A percentile compares a stretch with the other conserved stretches of the same genome.
Evolutionary conservation across 2,329 filamentous ascomycete genomes (phyloP).

Genomic region (Huntiella bhutanensis): DNA sequence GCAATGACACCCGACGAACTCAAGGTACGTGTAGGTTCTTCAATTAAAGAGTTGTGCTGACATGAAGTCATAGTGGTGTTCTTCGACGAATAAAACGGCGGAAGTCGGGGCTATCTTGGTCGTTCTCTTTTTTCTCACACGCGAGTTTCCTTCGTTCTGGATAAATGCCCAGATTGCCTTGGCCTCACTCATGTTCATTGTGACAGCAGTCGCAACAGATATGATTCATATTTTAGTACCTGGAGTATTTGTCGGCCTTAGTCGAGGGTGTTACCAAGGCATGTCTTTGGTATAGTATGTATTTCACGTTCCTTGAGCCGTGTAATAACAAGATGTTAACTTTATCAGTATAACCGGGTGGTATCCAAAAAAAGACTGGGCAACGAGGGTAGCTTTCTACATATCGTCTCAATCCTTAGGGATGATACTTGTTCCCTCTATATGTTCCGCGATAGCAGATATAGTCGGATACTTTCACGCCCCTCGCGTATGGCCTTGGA

Average conservation of each 20-base stretch:
- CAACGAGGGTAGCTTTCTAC: neutral
- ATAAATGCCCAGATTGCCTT: neutral
- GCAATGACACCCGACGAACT: too few relatives aligned
- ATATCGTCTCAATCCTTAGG: neutral
- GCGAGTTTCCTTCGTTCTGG: neutral
- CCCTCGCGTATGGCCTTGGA: neutral
- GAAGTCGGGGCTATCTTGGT: neutral
- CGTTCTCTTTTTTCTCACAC: neutral
- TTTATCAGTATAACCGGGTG: neutral
- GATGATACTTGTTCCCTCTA: neutral
- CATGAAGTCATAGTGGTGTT: too few relatives aligned
- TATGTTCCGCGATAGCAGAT: neutral
- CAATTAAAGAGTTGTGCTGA: too few relatives aligned
- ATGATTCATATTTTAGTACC: neutral
- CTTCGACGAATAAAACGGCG: too few relatives aligned
- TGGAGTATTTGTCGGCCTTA: neutral
- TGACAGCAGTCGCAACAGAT: neutral
- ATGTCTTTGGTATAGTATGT: neutral
- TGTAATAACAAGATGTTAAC: neutral
- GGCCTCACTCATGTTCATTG: neutral
- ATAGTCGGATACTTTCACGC: neutral
- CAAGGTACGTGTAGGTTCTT: too few relatives aligned
- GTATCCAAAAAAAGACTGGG: neutral
- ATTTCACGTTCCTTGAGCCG: too few relatives aligned
- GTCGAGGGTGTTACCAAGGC: neutral